Percentiles rank a stretch among this genome's conserved stretches.
phyloP scores from a whole-genome alignment of 495 filamentous ascomycete genomes.

The Penicillium malachiteum region DNA sequence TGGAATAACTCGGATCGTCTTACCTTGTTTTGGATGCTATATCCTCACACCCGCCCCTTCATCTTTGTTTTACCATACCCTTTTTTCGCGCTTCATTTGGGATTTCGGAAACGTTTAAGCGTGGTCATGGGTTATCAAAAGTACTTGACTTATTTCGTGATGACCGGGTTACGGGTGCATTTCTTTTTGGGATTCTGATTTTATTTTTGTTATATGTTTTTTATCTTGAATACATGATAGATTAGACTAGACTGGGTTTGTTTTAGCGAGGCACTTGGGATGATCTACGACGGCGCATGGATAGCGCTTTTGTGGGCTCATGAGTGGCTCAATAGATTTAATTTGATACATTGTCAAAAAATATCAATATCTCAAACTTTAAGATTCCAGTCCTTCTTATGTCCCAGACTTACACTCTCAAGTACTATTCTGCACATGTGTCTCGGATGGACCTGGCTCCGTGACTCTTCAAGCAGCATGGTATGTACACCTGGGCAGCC shows the following conservation, averaged over 20 bases:
- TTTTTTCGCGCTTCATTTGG: constrained; percentile 10
- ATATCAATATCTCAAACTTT: too few species aligned
- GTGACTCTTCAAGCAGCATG: too few species aligned
- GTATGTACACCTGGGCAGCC: too few species aligned
- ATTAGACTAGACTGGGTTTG: constrained; percentile 20
- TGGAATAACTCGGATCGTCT: constrained; percentile 16
- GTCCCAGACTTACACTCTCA: too few species aligned
- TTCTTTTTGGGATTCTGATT: constrained; percentile 1
- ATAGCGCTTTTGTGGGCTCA: too few species aligned
- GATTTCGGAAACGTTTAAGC: constrained; percentile 24
- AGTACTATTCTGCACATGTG: too few species aligned
- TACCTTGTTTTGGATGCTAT: background rate
- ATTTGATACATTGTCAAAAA: too few species aligned
- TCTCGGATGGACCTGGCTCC: too few species aligned
- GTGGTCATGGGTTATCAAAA: constrained; percentile 22
- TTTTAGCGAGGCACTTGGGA: constrained; percentile 3
- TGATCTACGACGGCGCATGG: constrained; percentile 5
- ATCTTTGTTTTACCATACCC: constrained; percentile 2
- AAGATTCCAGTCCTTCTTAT: too few species aligned
- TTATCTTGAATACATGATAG: background rate
- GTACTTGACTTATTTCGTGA: constrained; percentile 11
- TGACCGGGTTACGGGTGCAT: background rate
- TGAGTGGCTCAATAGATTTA: too few species aligned
- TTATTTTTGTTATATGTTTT: background rate
- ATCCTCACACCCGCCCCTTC: background rate